Base-by-base conservation (phyloP, 192 early-diverging fungal genomes). In the Coemansia furcata region DNA sequence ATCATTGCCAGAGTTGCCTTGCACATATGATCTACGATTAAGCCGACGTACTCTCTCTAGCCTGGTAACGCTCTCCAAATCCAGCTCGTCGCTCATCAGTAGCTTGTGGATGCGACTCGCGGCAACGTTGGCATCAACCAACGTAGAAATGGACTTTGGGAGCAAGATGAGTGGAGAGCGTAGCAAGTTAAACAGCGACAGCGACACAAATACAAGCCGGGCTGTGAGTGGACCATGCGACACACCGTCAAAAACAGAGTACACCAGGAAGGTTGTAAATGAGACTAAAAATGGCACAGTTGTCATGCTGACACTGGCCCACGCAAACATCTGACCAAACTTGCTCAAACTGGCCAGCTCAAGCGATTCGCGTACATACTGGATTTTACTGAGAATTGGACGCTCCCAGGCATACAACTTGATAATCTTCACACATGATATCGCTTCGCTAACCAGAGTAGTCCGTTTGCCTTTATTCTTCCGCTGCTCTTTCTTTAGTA, bases 351-450 rank as follows among this genome's bases (percentile, higher is more conserved):
- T 93, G 33, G 62, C 74, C 64, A 98, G 77, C 78, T 97, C 95
- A 23, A 86, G 57, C 55, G 91, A 89, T 71, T 89, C 86, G 46
- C 96, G 86, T 33, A 96, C 86, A 33, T 83, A 44, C 21, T 64
- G 67, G 38, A 90, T 84, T 64, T 74, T 67, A 1, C 92, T 75
- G 54, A 92, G 72, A 65, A 96, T 95, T 15, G 92, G 83, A 0
- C 77, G 74, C 73, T 95, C 95, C 93, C 94, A 98, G 29, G 96
- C 95, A 69, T 97, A 98, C 36, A 98, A 83, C 73, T 97, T 98
- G 83, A 98, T 96, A 23, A 98, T 92, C 63, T 92, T 93, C 65
- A 95, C 94, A 38, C 94, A 94, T 55, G 90, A 91, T 67, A 98
- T 71, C 10, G 93, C 73, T 80, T 98, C 96, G 74, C 95, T 79